Percentiles rank a stretch among this genome's conserved stretches.
phyloP scores from a whole-genome alignment of 129 eudicot species.

The Heracleum sosnowskyi region DNA sequence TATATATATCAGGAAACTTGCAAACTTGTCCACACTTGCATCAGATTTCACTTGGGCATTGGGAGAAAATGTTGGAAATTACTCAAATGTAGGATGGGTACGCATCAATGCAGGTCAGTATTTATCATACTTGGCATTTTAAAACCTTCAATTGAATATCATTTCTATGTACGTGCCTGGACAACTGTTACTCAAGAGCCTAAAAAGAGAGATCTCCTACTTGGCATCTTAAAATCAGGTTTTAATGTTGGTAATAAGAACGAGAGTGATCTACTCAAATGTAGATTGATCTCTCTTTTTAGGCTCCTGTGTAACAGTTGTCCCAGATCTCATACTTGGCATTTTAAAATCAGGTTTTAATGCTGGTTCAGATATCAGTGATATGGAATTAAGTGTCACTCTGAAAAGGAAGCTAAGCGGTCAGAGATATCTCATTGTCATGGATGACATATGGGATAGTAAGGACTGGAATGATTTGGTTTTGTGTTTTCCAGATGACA shows the following conservation, averaged over 20 bases:
- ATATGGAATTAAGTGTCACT: background rate
- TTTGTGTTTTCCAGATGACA: slow-evolving; percentile 24
- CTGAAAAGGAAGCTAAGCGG: slow-evolving; percentile 24
- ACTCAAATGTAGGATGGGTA: background rate
- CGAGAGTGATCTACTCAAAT: too few relatives aligned
- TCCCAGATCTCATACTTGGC: slow-evolving; percentile 17
- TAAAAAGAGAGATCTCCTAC: slow-evolving; percentile 14
- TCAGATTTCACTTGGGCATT: too few relatives aligned
- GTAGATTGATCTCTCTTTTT: too few relatives aligned
- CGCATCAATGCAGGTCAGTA: background rate
- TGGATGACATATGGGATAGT: slow-evolving; percentile 35
- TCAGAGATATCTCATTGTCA: slow-evolving; percentile 20
- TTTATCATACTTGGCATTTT: too few relatives aligned
- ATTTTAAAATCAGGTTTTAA: slow-evolving; percentile 12
- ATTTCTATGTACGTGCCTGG: slow-evolving; percentile 30
- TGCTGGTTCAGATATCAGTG: too few relatives aligned
- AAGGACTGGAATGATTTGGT: slow-evolving; percentile 28
- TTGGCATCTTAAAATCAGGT: slow-evolving; percentile 15
- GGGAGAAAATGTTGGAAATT: background rate
- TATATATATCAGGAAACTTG: too few relatives aligned
- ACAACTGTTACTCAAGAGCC: slow-evolving; percentile 25
- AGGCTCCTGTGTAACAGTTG: too few relatives aligned
- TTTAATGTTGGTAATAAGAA: slow-evolving; percentile 2
- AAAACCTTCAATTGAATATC: slow-evolving; percentile 11
- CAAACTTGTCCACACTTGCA: background rate